Base-by-base conservation (phyloP, 371 early-diverging fungal species). In the Blakeslea trispora region DNA sequence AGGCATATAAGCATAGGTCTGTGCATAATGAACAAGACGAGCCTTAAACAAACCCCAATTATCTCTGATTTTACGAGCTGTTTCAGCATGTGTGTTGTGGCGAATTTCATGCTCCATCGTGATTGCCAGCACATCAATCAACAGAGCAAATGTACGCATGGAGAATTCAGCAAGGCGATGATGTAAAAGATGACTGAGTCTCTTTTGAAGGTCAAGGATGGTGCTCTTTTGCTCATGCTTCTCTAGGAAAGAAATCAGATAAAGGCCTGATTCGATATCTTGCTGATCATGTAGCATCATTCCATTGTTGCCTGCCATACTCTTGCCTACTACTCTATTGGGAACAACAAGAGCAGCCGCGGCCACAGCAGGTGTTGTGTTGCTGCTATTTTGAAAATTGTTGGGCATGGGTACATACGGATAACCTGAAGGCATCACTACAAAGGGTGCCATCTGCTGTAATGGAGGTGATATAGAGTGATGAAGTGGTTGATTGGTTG, bases 81-180 rank as follows among this genome's bases (percentile, higher is more conserved):
- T 56, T 17, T 59, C 48, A 9, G 34, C 5, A 10, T 50, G n/a
- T 5, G 43, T 23, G 7, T 37, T 14, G 3, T 32, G 41, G 14
- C 15, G 23, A 9, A 17, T 9, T 35, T 74, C 64, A 17, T 58
- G 31, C 7, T 57, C 39, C n/a, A 62, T 44, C 0, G 53, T 24
- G 5, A 50, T 41, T 1, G 35, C 34, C 10, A 74, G 31, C 2
- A 53, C 43, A 4, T 63, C 44, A 5, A 74, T 37, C 0, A 74
- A 37, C n/a, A 53, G 45, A 1, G 49, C 47, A 41, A 70, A 57
- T 0, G 58, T 63, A 7, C 71, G 59, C 6, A 21, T n/a, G 1
- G 57, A 43, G 5, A 69, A 55, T 14, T 45, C 49, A 7, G 23
- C 50, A 3, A 61, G 32, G 8, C 32, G 11, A 7, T 53, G 44